These are phyloP conservation scores for Rhynchospora pubera DNA, from an alignment of 176 grass and related monocot genomes.

Conservation along the genomic window DNA sequence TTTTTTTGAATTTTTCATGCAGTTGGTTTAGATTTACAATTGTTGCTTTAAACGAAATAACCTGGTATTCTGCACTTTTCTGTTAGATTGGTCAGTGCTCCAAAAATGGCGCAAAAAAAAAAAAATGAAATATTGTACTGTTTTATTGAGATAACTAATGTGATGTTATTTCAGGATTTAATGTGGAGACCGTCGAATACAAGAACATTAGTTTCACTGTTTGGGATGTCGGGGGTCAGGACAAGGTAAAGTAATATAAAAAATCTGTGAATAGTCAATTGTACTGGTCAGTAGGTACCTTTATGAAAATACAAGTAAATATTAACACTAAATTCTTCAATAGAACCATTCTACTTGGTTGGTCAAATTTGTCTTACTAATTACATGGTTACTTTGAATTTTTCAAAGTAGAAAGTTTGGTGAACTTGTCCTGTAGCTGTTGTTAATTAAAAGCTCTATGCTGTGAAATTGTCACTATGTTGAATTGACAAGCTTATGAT, in stretches of 20 bases:
- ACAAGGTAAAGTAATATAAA: conserved; percentile 21
- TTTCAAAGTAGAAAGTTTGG: not conserved
- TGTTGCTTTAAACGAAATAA: not conserved
- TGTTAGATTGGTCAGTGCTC: not conserved
- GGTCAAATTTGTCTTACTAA: not conserved
- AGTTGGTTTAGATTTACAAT: not conserved
- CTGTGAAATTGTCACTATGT: not conserved
- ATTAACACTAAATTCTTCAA: not conserved
- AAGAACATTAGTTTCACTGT: conserved; percentile 30
- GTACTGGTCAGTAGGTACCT: not conserved
- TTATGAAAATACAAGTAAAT: too few relatives aligned
- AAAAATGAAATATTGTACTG: not conserved
- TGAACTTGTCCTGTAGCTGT: not conserved
- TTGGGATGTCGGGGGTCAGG: conserved; percentile 28
- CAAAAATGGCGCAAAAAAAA: not conserved
- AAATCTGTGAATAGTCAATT: not conserved
- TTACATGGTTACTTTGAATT: not conserved
- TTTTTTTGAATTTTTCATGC: not conserved
- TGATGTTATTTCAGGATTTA: conserved; percentile 14
- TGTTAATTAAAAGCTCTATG: not conserved
- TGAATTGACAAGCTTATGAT: not conserved
- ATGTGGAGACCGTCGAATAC: conserved; percentile 25
- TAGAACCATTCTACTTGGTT: not conserved
- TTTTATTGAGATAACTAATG: conserved; percentile 3
- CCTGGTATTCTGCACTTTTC: not conserved